phyloP scores from a whole-genome alignment of 2,329 filamentous ascomycete genomes.

The Talaromyces sp. region DNA sequence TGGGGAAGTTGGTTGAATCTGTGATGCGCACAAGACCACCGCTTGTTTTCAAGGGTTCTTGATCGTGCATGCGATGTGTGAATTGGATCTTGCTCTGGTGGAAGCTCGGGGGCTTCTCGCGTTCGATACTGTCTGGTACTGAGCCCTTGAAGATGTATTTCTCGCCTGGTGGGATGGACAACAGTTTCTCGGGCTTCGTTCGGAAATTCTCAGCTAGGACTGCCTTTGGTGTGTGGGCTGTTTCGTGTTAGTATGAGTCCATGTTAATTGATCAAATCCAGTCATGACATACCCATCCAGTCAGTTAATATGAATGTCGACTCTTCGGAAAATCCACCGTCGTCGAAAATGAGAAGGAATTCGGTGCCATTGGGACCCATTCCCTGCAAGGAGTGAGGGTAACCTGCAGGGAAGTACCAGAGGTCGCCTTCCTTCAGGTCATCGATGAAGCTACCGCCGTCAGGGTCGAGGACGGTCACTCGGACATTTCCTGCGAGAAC shows the following conservation, averaged over 20 bases:
- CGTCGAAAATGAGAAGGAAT: slow-evolving; percentile 64
- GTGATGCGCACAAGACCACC: slow-evolving; percentile 68
- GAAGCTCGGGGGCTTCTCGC: slow-evolving; percentile 61
- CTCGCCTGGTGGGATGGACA: slow-evolving; percentile 38
- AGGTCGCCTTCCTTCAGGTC: slow-evolving; percentile 73
- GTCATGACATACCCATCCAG: slow-evolving; percentile 67
- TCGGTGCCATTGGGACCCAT: slow-evolving; percentile 65
- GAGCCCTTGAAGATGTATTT: slow-evolving; percentile 77
- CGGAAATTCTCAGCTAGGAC: slow-evolving; percentile 76
- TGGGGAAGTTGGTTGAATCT: slow-evolving; percentile 72
- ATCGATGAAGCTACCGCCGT: slow-evolving; percentile 74
- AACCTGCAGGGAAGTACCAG: slow-evolving; percentile 77
- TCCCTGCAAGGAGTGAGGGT: slow-evolving; percentile 75
- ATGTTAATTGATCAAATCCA: neutral
- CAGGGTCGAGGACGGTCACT: slow-evolving; percentile 72
- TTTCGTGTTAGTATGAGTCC: neutral
- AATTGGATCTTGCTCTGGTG: slow-evolving; percentile 67
- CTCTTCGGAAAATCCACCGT: slow-evolving; percentile 61
- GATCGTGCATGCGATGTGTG: slow-evolving; percentile 69
- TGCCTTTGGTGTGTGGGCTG: slow-evolving; percentile 70
- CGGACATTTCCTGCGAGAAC: slow-evolving; percentile 71
- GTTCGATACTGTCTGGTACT: slow-evolving; percentile 62
- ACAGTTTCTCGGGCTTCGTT: slow-evolving; percentile 67
- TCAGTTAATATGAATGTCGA: slow-evolving; percentile 75
- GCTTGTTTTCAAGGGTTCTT: slow-evolving; percentile 61